Conservation (phyloP, 2,329 filamentous ascomycete genomes). For the Colletotrichum sp. region DNA sequence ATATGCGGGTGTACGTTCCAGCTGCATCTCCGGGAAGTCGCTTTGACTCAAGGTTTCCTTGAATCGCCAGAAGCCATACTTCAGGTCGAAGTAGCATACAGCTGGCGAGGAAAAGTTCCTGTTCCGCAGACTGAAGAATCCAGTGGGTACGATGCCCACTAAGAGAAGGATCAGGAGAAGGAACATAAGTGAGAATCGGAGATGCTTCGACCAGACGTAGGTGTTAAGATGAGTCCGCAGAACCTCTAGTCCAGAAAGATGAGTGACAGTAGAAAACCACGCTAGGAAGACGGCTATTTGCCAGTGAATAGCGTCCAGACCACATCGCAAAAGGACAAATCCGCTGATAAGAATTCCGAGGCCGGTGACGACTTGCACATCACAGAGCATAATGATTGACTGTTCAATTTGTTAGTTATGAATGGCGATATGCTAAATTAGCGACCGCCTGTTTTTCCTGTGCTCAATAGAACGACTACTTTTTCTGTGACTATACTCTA, state of each 20-base stretch:
- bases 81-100: background rate
- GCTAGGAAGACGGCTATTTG: background rate
- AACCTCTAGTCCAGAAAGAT: background rate
- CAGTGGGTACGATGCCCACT: background rate
- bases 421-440: background rate
- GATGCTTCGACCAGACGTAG: background rate
- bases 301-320: background rate
- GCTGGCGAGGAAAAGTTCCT: background rate
- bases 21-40: background rate
- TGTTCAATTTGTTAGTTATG: background rate
- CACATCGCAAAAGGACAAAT: background rate
- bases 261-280: background rate
- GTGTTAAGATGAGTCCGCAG: background rate
- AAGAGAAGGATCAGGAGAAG: background rate
- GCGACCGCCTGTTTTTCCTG: too few relatives aligned
- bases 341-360: background rate
- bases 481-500: too few relatives aligned
- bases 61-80: background rate
- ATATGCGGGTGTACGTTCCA: background rate
- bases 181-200: background rate
- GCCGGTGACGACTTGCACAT: background rate
- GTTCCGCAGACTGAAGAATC: background rate
- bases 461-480: too few relatives aligned
- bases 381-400: background rate
- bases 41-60: background rate